These are phyloP conservation scores for Lactarius psammicola DNA, from an alignment of 768 basidiomycete genomes.

Conservation along the genomic window DNA sequence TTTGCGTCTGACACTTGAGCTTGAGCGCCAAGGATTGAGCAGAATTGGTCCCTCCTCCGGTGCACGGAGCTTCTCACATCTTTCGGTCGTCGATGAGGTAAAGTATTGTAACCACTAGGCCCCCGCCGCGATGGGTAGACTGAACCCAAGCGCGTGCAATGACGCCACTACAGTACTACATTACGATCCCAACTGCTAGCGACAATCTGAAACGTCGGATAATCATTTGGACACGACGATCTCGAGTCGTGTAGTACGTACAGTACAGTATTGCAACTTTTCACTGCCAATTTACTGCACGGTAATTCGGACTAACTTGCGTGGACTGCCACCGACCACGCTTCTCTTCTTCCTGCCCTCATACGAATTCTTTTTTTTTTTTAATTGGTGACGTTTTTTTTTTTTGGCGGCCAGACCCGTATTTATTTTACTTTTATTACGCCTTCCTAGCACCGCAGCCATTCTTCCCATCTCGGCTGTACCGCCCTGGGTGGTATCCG, in stretches of 20 bases:
- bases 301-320: not conserved
- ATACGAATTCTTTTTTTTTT: not conserved
- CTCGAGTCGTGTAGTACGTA: not conserved
- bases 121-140: no score
- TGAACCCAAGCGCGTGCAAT: not conserved
- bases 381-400: no score
- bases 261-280: no score
- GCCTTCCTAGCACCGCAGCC: no score
- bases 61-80: not conserved
- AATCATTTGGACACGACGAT: not conserved
- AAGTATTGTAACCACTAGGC: no score
- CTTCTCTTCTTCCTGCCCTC: not conserved
- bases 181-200: not conserved
- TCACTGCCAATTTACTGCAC: not conserved
- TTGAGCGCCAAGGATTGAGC: not conserved
- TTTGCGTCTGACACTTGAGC: no score
- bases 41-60: not conserved
- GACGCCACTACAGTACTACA: no score
- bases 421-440: no score
- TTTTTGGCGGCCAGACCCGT: no score
- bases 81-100: not conserved
- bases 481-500: no score
- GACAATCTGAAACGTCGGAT: not conserved
- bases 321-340: not conserved
- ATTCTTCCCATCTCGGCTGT: no score